Evolutionary conservation across 2,329 filamentous ascomycete genomes (phyloP), one percentile per base, ranked within the genome.

Genomic region (Xylaria hypoxylon): DNA sequence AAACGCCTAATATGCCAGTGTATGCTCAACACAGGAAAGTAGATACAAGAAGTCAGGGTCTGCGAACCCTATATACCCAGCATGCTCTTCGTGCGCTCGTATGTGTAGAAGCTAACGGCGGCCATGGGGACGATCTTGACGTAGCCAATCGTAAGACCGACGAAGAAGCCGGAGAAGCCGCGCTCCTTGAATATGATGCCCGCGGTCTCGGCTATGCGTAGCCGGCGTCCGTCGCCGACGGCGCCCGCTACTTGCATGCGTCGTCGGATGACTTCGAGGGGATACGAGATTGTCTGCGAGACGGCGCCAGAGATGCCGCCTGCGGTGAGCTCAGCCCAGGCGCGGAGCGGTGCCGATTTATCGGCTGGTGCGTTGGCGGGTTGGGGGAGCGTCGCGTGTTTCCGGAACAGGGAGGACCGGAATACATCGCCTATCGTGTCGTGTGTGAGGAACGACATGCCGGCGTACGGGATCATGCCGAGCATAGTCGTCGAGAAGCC

Each of bases 241-340:
- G 95, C 94, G 11, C 95, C 96, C 53, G 93, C 92, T 15, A 99
- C 96, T 78, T 99, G 96, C 95, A 99, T 98, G 53, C 96, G 86
- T 70, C 96, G 86, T 67, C 96, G 85, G 65, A 98, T 91, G 17
- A 99, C 93, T 79, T 99, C 96, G 2, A 99, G 84, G 5, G 96
- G 96, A 78, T 99, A 99, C 17, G 94, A 96, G 0, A 90, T 88
- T 0, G 95, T 97, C 79, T 99, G 96, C 7, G 93, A 94, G 1
- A 97, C 89, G 67, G 97, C 83, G 2, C 96, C 96, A 0, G 96
- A 94, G 10, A 96, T 78, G 0, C 94, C 96, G 53, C 96, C 96
- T 0, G 94, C 90, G 2, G 86, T 85, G 5, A 99, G 86, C 79
- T 98, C 93, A 0, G 96, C 96, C 87, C 94, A 96, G 17, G 90